Base-by-base conservation (phyloP, 139 green algal genomes). In the Trebouxia sp. region DNA sequence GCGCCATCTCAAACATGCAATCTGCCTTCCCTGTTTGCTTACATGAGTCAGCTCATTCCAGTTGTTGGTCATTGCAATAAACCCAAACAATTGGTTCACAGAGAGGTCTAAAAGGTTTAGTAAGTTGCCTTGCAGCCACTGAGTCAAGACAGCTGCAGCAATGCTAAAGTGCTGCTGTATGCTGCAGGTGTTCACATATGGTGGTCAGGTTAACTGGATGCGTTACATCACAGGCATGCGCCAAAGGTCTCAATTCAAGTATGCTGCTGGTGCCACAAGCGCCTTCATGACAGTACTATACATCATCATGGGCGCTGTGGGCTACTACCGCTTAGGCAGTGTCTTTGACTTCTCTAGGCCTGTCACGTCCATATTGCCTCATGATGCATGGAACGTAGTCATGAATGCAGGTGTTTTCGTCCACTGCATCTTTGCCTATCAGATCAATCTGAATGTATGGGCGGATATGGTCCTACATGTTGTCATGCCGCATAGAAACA, bases 341-440 rank as follows among this genome's bases (percentile, higher is more conserved):
- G 32, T n/a, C 38, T 86, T 88, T 45, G 86, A 90, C 45, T 15
- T 75, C 15, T 66, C 58, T 39, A 80, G 76, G 62, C 86, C 86
- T 14, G 83, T 90, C 55, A 87, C 86, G 3, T 83, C 65, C 43
- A 66, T 90, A 8, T 56, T 90, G 3, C 69, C 78, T 1, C 75
- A 81, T 28, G 84, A 85, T 43, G 65, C 41, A 51, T 88, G 84
- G 86, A 80, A 42, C 3, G 53, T 83, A n/a, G 38, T 77, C 39
- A 86, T 86, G 62, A 90, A 90, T 50, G 78, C 55, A 45, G 78
- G 75, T 37, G 81, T 90, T 37, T 84, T 90, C 45, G 22, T 79
- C 38, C 86, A 87, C 67, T 90, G 86, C 83, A 80, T 90, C 53
- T 80, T 90, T 32, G 86, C 86, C 20, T 90, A 88, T 42, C 84